Evolutionary conservation across 1,139 yeast species (phyloP).

Genomic region (Candida glucosophila): DNA sequence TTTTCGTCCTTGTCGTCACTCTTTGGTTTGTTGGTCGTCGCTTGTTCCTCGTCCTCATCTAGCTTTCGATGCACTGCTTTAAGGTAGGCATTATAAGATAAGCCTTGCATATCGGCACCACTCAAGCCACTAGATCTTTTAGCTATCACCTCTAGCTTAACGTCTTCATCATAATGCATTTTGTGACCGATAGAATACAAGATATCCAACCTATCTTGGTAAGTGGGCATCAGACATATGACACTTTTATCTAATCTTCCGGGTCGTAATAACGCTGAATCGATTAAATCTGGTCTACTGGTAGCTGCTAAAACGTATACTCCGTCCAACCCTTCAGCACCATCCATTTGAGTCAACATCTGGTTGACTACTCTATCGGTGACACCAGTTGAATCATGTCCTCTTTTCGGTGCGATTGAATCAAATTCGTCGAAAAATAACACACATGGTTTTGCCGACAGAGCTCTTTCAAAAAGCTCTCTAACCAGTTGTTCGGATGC

Average conservation of each 20-base stretch:
- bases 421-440: constrained; percentile 94
- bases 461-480: constrained; percentile 89
- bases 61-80: constrained; percentile 80
- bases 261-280: constrained; percentile 88
- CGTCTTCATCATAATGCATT: constrained; percentile 44
- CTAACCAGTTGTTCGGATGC: constrained; percentile 94
- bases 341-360: constrained; percentile 97
- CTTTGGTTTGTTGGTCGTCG: constrained; percentile 7
- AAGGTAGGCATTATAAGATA: constrained; percentile 85
- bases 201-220: constrained; percentile 66
- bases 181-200: constrained; percentile 51
- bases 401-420: constrained; percentile 95
- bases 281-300: constrained; percentile 89
- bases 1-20: constrained; percentile 10
- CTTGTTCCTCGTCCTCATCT: constrained; percentile 29
- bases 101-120: constrained; percentile 93
- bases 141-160: constrained; percentile 51
- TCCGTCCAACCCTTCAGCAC: constrained; percentile 96
- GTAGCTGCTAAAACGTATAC: constrained; percentile 97
- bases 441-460: constrained; percentile 89
- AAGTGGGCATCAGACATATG: constrained; percentile 78
- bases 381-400: constrained; percentile 96
- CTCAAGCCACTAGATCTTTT: constrained; percentile 65
- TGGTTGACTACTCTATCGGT: constrained; percentile 97
- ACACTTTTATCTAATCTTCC: constrained; percentile 92